Percentiles rank a stretch among this genome's conserved stretches.
Evolutionary conservation across 2,329 filamentous ascomycete species (phyloP).

Genomic region (Neonectria sp.): DNA sequence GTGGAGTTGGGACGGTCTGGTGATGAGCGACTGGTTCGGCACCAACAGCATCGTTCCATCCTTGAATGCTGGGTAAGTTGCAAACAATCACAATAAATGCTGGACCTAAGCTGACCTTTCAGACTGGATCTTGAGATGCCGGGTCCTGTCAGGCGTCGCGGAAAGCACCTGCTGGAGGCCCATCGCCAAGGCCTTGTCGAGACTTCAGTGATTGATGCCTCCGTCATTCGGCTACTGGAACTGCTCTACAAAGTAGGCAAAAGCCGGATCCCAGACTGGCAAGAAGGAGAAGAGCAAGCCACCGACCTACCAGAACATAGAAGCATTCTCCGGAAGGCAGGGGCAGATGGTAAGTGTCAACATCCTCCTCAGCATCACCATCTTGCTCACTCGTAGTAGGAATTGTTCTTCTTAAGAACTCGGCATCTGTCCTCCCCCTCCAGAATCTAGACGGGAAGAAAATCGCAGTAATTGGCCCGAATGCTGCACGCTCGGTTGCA

Average conservation of each 20-base stretch:
- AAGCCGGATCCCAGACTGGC: constrained; percentile 29
- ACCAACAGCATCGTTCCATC: constrained; percentile 45
- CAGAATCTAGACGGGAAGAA: background rate
- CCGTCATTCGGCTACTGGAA: constrained; percentile 24
- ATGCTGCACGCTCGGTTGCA: constrained; percentile 28
- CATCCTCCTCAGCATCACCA: background rate
- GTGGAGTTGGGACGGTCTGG: constrained; percentile 60
- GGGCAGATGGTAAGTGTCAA: constrained; percentile 20
- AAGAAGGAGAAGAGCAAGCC: constrained; percentile 28
- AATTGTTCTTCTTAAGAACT: constrained; percentile 35
- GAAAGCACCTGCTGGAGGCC: constrained; percentile 33
- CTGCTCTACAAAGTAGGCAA: constrained; percentile 30
- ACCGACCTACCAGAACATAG: constrained; percentile 33
- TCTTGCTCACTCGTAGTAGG: constrained; percentile 2
- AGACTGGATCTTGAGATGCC: constrained; percentile 38
- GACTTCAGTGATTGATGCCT: constrained; percentile 25
- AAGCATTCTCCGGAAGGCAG: constrained; percentile 30
- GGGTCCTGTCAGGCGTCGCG: constrained; percentile 27
- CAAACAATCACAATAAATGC: too few species aligned
- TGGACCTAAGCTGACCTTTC: background rate
- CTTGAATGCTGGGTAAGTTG: constrained; percentile 44
- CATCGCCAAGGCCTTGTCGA: constrained; percentile 23
- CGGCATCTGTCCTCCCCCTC: constrained; percentile 13
- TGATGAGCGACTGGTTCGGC: constrained; percentile 63
- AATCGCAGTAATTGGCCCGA: constrained; percentile 30